Evolutionary conservation across 371 early-diverging fungal species (phyloP).

Genomic region (Mortierella polycephala): DNA sequence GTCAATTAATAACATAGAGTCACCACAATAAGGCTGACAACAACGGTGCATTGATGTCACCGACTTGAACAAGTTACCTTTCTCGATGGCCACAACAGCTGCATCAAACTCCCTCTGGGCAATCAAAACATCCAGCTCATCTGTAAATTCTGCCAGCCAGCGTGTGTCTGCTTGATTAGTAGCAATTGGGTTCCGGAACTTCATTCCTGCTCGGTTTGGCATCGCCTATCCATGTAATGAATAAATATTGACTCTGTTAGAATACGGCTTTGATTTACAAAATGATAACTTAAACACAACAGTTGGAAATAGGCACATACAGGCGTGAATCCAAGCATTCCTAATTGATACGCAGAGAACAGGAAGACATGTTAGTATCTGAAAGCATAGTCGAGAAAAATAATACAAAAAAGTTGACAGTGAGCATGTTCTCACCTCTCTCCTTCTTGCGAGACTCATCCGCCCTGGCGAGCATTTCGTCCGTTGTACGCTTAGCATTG

Average conservation of each 20-base stretch:
- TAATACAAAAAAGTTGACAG: not conserved
- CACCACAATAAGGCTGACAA: no score
- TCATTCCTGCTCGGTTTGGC: constrained; percentile 43
- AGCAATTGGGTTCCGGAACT: constrained; percentile 16
- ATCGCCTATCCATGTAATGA: constrained; percentile 21
- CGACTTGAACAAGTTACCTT: constrained; percentile 57
- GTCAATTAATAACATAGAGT: not conserved
- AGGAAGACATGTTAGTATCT: not conserved
- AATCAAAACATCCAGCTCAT: constrained; percentile 89
- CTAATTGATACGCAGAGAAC: constrained; percentile 5
- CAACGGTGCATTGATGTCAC: not conserved
- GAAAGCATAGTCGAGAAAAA: not conserved
- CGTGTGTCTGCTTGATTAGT: constrained; percentile 58
- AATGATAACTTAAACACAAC: no score
- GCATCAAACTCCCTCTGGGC: constrained; percentile 87
- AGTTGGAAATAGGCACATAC: constrained; percentile 7
- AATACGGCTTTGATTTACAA: no score
- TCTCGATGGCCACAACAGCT: constrained; percentile 79
- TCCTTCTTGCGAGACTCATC: constrained; percentile 42
- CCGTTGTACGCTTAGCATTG: constrained; percentile 73
- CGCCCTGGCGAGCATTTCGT: constrained; percentile 63
- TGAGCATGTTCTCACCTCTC: not conserved
- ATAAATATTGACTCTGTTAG: not conserved
- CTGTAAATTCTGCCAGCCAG: constrained; percentile 81
- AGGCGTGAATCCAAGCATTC: constrained; percentile 33